A percentile compares a stretch with the other conserved stretches of the same genome.
These are phyloP conservation scores for Pichia cactophila DNA, from an alignment of 1,139 yeast genomes.

Conservation along the genomic window DNA sequence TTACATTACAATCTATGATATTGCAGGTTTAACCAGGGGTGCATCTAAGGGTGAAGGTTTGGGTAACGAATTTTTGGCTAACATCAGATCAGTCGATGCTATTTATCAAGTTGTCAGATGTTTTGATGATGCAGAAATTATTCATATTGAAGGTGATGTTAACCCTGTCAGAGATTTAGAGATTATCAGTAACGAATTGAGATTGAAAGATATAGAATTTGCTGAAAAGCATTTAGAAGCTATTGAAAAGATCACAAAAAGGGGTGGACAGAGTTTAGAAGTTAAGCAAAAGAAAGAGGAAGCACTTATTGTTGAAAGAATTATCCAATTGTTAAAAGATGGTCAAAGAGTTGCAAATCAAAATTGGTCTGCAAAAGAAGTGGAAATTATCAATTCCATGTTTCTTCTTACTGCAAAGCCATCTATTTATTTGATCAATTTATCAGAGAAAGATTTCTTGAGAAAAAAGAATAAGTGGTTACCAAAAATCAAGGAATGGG, in stretches of 20 bases:
- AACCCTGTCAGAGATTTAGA: constrained; percentile 94
- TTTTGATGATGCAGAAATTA: constrained; percentile 96
- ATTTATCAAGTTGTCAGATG: constrained; percentile 96
- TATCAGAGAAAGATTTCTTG: constrained; percentile 88
- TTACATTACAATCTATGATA: constrained; percentile 86
- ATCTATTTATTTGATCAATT: constrained; percentile 86
- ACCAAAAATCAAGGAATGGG: constrained; percentile 91
- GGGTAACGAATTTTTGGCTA: constrained; percentile 96
- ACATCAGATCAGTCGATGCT: constrained; percentile 97
- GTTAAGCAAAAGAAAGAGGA: constrained; percentile 93
- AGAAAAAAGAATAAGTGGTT: constrained; percentile 98
- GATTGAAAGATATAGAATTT: constrained; percentile 95
- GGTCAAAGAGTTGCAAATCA: constrained; percentile 93
- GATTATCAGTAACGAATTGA: constrained; percentile 83
- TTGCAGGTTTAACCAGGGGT: constrained; percentile 97
- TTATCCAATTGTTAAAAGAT: constrained; percentile 66
- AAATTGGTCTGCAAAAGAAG: constrained; percentile 83
- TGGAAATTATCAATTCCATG: constrained; percentile 83
- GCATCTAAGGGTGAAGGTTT: constrained; percentile 97
- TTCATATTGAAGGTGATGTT: constrained; percentile 97
- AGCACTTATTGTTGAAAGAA: constrained; percentile 68
- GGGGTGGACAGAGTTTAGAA: constrained; percentile 95
- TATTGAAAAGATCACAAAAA: constrained; percentile 76
- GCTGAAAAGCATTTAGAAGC: constrained; percentile 85
- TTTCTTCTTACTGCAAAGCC: constrained; percentile 91